Percentiles rank a stretch among this genome's conserved stretches.
Conservation (phyloP, 768 basidiomycete genomes). For the Boletus tylopilopsis region DNA sequence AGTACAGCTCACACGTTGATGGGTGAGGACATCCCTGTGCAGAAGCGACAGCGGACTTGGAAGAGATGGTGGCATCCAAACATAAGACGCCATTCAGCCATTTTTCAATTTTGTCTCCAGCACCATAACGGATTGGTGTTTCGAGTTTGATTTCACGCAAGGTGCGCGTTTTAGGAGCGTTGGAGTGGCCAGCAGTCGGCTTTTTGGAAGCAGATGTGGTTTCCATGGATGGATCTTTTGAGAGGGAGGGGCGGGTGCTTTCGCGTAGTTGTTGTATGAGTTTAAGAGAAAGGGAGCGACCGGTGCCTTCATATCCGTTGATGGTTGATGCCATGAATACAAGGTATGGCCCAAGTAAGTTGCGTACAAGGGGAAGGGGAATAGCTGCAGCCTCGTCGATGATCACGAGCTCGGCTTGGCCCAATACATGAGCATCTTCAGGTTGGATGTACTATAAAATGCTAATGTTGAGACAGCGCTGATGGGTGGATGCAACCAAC, state of each 20-base stretch:
- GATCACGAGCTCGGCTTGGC: slow-evolving; percentile 95
- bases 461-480: slow-evolving; percentile 2
- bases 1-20: slow-evolving; percentile 89
- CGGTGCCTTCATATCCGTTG: slow-evolving; percentile 99
- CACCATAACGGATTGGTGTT: slow-evolving; percentile 89
- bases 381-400: slow-evolving; percentile 99
- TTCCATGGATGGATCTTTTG: slow-evolving; percentile 45
- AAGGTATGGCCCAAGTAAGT: slow-evolving; percentile 93
- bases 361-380: slow-evolving; percentile 91
- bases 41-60: slow-evolving; percentile 34
- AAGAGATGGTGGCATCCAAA: slow-evolving; percentile 74
- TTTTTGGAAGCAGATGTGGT: slow-evolving; percentile 51
- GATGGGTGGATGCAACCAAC: slow-evolving; percentile 38
- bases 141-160: slow-evolving; percentile 93
- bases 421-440: slow-evolving; percentile 94
- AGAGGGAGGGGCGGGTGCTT: slow-evolving; percentile 74
- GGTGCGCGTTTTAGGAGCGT: slow-evolving; percentile 61
- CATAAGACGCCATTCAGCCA: slow-evolving; percentile 93
- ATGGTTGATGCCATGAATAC: slow-evolving; percentile 99
- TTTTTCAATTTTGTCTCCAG: slow-evolving; percentile 85
- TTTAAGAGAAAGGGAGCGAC: slow-evolving; percentile 96
- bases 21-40: slow-evolving; percentile 92
- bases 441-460: slow-evolving; percentile 90
- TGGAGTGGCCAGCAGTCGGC: slow-evolving; percentile 42
- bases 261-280: slow-evolving; percentile 96